These are phyloP conservation scores for Metschnikowia cubensis DNA, from an alignment of 805 yeast species.

Conservation along the genomic window DNA sequence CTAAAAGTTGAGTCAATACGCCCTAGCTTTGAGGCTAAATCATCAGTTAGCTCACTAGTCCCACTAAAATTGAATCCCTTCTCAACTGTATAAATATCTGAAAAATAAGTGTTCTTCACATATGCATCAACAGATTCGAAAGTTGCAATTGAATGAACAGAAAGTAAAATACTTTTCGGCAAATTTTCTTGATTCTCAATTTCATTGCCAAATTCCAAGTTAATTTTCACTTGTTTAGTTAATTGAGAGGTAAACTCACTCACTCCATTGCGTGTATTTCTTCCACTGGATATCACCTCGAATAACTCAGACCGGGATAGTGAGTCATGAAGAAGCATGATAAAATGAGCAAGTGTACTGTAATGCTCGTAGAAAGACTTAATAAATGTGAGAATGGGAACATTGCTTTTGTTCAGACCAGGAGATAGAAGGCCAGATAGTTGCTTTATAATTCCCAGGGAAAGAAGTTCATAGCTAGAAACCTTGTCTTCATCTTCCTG, in stretches of 20 bases:
- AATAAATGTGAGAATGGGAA: slow-evolving; percentile 40
- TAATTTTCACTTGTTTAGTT: slow-evolving; percentile 67
- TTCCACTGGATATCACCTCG: slow-evolving; percentile 53
- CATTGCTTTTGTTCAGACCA: neutral
- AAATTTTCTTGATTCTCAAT: slow-evolving; percentile 16
- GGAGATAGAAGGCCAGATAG: slow-evolving; percentile 9
- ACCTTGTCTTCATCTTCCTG: slow-evolving; percentile 22
- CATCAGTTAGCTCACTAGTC: neutral
- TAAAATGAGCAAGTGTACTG: slow-evolving; percentile 23
- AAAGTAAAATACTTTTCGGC: slow-evolving; percentile 33
- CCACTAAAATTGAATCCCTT: neutral
- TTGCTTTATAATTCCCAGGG: slow-evolving; percentile 56
- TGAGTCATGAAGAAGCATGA: slow-evolving; percentile 55
- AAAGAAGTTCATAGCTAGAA: slow-evolving; percentile 72
- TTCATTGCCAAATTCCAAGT: slow-evolving; percentile 31
- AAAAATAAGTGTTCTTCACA: slow-evolving; percentile 19
- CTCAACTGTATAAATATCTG: slow-evolving; percentile 2
- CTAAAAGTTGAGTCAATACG: slow-evolving; percentile 45
- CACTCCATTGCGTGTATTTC: slow-evolving; percentile 9
- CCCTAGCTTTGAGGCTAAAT: neutral
- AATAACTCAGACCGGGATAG: slow-evolving; percentile 71
- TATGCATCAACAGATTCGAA: slow-evolving; percentile 50
- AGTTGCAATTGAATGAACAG: slow-evolving; percentile 60
- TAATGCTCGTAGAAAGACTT: slow-evolving; percentile 29
- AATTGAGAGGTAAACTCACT: slow-evolving; percentile 50